Evolutionary conservation across 345 rosid species (phyloP).

Genomic region (Populus pruinosa): DNA sequence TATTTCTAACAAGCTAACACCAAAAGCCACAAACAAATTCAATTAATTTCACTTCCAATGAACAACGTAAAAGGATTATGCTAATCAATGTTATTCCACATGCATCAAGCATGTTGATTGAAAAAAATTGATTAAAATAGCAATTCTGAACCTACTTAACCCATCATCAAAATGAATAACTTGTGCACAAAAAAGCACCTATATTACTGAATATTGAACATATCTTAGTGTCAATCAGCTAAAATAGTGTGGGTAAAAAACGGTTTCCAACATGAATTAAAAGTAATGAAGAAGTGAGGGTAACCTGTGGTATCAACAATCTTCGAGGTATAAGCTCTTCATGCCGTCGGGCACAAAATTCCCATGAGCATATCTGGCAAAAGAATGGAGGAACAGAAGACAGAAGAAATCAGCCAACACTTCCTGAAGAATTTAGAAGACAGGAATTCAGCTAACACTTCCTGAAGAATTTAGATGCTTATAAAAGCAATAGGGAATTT

Average conservation of each 20-base stretch:
- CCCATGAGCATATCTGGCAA: constrained; percentile 90
- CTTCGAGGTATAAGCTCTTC: constrained; percentile 96
- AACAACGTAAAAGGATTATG: background rate
- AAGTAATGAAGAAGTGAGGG: background rate
- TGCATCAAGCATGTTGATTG: background rate
- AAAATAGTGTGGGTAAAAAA: background rate
- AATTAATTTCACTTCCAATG: background rate
- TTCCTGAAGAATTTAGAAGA: background rate
- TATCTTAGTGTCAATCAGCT: background rate
- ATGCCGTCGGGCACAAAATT: constrained; percentile 95
- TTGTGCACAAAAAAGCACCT: background rate
- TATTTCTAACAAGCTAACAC: background rate
- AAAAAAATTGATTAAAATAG: background rate
- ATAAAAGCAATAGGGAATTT: background rate
- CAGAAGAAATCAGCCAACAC: background rate
- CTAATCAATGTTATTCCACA: background rate
- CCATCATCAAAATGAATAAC: background rate
- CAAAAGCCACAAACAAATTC: background rate
- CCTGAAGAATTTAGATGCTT: background rate
- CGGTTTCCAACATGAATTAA: background rate
- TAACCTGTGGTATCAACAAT: constrained; percentile 88
- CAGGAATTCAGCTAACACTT: background rate
- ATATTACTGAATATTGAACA: background rate
- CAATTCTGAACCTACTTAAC: background rate
- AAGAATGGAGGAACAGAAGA: constrained; percentile 9